phyloP scores from a whole-genome alignment of 331 rosid genomes.

The Spiraea crenata region DNA sequence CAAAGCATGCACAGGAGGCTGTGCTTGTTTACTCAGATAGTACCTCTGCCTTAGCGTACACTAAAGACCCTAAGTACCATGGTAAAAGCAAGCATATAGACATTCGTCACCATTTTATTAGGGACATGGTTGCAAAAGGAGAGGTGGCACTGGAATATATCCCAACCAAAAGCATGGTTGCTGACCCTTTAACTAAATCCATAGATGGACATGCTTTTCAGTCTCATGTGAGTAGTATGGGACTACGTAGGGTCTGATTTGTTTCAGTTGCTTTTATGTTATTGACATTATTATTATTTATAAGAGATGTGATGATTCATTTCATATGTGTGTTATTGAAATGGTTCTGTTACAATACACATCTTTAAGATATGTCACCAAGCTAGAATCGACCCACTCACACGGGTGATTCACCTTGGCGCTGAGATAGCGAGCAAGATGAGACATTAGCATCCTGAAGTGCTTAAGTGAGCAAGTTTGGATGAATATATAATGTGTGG shows the following conservation, averaged over 20 bases:
- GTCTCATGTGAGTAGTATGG: not conserved
- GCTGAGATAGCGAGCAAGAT: too few relatives aligned
- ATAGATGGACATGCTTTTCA: not conserved
- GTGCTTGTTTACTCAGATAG: not conserved
- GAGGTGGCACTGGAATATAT: not conserved
- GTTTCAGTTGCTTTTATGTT: too few relatives aligned
- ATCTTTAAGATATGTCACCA: too few relatives aligned
- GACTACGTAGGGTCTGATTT: not conserved
- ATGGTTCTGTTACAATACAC: too few relatives aligned
- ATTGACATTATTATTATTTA: too few relatives aligned
- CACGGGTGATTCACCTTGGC: too few relatives aligned
- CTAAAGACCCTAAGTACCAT: conserved; percentile 5
- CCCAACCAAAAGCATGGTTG: not conserved
- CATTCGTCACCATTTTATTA: not conserved
- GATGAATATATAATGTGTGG: too few relatives aligned
- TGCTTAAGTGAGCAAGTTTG: not conserved
- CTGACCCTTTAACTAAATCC: not conserved
- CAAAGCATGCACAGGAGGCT: not conserved
- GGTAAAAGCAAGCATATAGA: not conserved
- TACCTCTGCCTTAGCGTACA: not conserved
- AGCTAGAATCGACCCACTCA: too few relatives aligned
- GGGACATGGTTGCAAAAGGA: not conserved
- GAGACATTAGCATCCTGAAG: too few relatives aligned
- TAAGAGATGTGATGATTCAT: too few relatives aligned
- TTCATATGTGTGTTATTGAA: too few relatives aligned